Evolutionary conservation across 139 green algal species (phyloP).

Genomic region (Picochlorum sp.): DNA sequence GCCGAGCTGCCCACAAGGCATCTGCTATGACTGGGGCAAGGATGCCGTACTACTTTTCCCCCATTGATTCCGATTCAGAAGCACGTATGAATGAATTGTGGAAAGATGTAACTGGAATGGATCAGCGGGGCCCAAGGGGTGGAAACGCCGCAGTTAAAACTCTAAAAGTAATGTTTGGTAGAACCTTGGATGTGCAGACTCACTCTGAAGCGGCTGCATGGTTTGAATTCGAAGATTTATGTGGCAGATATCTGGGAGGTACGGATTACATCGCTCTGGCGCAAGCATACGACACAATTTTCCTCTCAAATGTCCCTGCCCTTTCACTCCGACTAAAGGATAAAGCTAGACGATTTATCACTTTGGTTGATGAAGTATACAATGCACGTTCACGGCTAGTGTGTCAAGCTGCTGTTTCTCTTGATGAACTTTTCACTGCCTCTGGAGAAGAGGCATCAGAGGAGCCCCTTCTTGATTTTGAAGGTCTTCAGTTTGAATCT

Average conservation of each 20-base stretch:
- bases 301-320: constrained; percentile 53
- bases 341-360: constrained; percentile 81
- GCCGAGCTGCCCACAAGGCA: too few relatives aligned
- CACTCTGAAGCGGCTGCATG: constrained; percentile 23
- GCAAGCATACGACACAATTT: constrained; percentile 57
- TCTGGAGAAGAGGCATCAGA: constrained; percentile 27
- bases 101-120: neutral
- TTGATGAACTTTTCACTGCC: constrained; percentile 61
- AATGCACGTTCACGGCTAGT: constrained; percentile 35
- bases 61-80: constrained; percentile 6
- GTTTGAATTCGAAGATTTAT: constrained; percentile 55
- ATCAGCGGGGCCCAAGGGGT: too few relatives aligned
- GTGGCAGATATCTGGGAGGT: constrained; percentile 35
- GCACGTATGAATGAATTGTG: constrained; percentile 10
- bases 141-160: neutral
- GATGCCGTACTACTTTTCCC: constrained; percentile 27
- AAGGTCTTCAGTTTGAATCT: constrained; percentile 57
- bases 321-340: constrained; percentile 63
- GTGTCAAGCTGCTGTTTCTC: constrained; percentile 40
- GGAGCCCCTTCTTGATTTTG: constrained; percentile 61
- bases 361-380: constrained; percentile 74
- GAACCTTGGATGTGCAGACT: constrained; percentile 32
- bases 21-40: constrained; percentile 64
- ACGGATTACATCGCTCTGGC: constrained; percentile 77
- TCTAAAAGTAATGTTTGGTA: constrained; percentile 62